These are phyloP conservation scores for Ascochyta clinopodiicola DNA, from an alignment of 2,329 filamentous ascomycete species.

Conservation along the genomic window DNA sequence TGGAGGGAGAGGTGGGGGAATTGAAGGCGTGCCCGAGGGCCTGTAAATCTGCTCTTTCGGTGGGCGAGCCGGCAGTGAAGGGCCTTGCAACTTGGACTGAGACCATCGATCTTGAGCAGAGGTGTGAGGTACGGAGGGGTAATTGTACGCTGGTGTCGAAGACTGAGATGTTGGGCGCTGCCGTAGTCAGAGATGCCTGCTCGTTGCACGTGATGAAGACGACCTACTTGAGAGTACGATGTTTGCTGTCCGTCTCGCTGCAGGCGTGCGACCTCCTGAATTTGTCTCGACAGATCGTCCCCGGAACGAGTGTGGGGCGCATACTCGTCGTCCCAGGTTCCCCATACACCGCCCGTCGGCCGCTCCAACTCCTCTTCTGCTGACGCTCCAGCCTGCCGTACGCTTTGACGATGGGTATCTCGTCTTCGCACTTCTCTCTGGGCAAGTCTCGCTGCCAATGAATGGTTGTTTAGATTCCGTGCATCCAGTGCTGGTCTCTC, in stretches of 20 bases:
- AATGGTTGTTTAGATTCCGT: conserved; percentile 22
- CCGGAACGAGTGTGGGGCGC: conserved; percentile 53
- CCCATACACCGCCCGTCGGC: conserved; percentile 61
- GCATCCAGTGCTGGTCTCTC: conserved; percentile 13
- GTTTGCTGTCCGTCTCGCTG: conserved; percentile 35
- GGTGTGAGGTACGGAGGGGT: conserved; percentile 54
- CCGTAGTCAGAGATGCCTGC: conserved; percentile 16
- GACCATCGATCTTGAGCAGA: conserved; percentile 46
- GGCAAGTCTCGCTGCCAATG: conserved; percentile 34
- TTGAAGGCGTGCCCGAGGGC: conserved; percentile 28
- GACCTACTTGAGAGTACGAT: conserved; percentile 35
- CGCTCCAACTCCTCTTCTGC: conserved; percentile 48
- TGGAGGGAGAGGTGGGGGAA: conserved; percentile 39
- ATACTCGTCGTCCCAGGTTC: conserved; percentile 61
- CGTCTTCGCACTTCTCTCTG: conserved; percentile 30
- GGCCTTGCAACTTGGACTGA: conserved; percentile 20
- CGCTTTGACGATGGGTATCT: conserved; percentile 41
- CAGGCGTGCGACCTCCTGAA: conserved; percentile 57
- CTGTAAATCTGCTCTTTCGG: conserved; percentile 40
- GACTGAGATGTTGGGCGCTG: conserved; percentile 38
- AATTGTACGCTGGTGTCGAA: conserved; percentile 48
- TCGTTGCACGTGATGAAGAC: not conserved
- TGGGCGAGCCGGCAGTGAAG: conserved; percentile 49
- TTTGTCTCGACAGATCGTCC: conserved; percentile 60
- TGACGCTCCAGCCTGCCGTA: conserved; percentile 32